Conservation (phyloP, 805 yeast genomes). For the Candida easanensis region DNA sequence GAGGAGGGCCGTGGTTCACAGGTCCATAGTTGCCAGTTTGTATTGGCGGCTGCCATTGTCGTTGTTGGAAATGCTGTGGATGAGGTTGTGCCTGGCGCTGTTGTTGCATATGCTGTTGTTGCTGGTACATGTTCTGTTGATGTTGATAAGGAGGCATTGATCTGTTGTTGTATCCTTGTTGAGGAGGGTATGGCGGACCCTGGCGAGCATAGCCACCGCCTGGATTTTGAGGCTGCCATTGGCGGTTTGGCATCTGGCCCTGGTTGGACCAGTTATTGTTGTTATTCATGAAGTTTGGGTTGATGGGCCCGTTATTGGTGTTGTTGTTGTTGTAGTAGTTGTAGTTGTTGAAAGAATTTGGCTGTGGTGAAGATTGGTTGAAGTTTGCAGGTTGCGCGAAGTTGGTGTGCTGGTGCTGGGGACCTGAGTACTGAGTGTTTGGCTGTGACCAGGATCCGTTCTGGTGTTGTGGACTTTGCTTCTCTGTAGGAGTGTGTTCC, state of each 20-base stretch:
- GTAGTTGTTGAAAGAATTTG: not conserved
- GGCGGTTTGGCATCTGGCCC: no score
- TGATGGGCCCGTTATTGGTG: conserved; percentile 3
- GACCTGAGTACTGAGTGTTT: not conserved
- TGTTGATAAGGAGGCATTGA: not conserved
- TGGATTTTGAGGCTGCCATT: no score
- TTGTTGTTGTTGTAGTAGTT: conserved; percentile 17
- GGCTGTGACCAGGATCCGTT: not conserved
- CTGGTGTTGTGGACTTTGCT: conserved; percentile 14
- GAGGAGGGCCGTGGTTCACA: no score
- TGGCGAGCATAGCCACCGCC: no score
- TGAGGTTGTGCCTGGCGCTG: not conserved
- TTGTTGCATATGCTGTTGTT: not conserved
- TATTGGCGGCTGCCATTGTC: not conserved
- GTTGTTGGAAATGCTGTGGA: not conserved
- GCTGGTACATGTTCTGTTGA: not conserved
- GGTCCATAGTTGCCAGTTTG: no score
- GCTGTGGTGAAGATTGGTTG: no score
- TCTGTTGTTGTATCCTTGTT: no score
- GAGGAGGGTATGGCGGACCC: no score
- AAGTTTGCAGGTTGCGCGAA: no score
- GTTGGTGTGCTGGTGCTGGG: no score
- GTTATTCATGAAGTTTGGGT: not conserved
- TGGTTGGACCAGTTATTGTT: not conserved
- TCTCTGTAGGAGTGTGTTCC: not conserved